Conservation (phyloP, 768 basidiomycete species). For the Coprinellus aureogranulatus region DNA sequence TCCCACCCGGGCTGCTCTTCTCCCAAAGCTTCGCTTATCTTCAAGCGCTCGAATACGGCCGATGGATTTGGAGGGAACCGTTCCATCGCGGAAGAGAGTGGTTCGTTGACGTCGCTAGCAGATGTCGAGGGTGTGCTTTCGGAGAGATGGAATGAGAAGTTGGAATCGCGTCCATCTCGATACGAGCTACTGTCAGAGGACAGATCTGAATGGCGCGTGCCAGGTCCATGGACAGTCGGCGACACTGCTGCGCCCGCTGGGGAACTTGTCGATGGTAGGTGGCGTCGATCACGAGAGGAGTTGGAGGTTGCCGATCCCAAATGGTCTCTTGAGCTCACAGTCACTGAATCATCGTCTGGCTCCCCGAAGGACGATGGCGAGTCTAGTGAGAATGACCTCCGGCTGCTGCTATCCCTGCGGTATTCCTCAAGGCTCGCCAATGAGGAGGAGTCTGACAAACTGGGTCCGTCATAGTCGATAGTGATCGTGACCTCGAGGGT, state of each 20-base stretch:
- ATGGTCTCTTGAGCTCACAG: constrained; percentile 67
- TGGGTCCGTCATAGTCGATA: constrained; percentile 89
- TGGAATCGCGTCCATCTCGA: not conserved
- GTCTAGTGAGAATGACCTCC: constrained; percentile 42
- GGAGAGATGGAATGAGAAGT: not conserved
- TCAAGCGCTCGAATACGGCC: constrained; percentile 57
- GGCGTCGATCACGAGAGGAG: not conserved
- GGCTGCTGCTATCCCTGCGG: constrained; percentile 56
- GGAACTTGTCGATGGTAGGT: not conserved
- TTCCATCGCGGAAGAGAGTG: constrained; percentile 23
- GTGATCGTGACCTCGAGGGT: constrained; percentile 72
- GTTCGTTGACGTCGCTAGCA: constrained; percentile 21
- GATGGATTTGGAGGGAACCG: constrained; percentile 41
- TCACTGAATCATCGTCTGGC: constrained; percentile 70
- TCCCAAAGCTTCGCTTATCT: constrained; percentile 43
- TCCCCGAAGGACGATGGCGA: constrained; percentile 21
- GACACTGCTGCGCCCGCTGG: not conserved
- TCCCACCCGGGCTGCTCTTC: constrained; percentile 43
- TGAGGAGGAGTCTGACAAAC: constrained; percentile 85
- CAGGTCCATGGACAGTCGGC: not conserved
- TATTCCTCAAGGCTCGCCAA: constrained; percentile 77
- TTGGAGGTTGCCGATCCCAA: constrained; percentile 21
- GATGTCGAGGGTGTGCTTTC: not conserved
- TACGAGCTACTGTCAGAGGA: not conserved
- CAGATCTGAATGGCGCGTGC: not conserved